Evolutionary conservation across 345 rosid genomes (phyloP).

Genomic region (Melastoma malabathricum): DNA sequence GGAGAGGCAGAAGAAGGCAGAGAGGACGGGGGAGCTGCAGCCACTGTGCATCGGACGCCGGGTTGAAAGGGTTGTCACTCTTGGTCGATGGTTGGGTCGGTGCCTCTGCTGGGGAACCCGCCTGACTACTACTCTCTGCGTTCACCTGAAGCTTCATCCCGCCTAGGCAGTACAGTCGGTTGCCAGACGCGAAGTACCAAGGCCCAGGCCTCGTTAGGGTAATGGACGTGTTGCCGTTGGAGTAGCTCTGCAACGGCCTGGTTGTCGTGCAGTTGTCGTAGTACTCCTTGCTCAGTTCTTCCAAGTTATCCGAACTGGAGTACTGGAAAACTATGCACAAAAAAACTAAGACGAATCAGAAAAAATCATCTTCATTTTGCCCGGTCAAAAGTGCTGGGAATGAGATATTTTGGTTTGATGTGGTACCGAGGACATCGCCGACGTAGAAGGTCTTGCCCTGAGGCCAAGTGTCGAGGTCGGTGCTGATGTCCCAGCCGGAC

Average conservation of each 20-base stretch:
- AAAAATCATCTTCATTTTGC: background rate
- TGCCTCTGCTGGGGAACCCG: constrained; percentile 31
- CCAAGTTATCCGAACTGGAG: constrained; percentile 43
- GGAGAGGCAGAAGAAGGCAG: too few relatives aligned
- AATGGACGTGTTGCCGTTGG: constrained; percentile 74
- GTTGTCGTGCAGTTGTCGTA: constrained; percentile 54
- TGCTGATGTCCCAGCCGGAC: constrained; percentile 92
- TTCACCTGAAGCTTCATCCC: constrained; percentile 69
- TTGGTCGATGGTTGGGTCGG: constrained; percentile 30
- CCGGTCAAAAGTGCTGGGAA: too few relatives aligned
- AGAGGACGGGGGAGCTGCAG: too few relatives aligned
- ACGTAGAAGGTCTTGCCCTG: constrained; percentile 44
- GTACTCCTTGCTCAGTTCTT: constrained; percentile 36
- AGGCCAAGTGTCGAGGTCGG: constrained; percentile 63
- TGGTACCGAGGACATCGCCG: constrained; percentile 69
- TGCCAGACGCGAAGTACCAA: constrained; percentile 50
- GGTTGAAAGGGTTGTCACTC: constrained; percentile 32
- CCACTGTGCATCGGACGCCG: constrained; percentile 23
- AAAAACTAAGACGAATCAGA: background rate
- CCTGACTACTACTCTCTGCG: constrained; percentile 20
- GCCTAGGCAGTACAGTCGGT: constrained; percentile 59
- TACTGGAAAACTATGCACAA: constrained; percentile 49
- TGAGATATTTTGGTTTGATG: constrained; percentile 9
- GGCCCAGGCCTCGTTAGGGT: constrained; percentile 39
- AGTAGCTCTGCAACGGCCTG: constrained; percentile 27